Conservation (phyloP, 2,329 filamentous ascomycete species). For the Clonostachys byssicola region DNA sequence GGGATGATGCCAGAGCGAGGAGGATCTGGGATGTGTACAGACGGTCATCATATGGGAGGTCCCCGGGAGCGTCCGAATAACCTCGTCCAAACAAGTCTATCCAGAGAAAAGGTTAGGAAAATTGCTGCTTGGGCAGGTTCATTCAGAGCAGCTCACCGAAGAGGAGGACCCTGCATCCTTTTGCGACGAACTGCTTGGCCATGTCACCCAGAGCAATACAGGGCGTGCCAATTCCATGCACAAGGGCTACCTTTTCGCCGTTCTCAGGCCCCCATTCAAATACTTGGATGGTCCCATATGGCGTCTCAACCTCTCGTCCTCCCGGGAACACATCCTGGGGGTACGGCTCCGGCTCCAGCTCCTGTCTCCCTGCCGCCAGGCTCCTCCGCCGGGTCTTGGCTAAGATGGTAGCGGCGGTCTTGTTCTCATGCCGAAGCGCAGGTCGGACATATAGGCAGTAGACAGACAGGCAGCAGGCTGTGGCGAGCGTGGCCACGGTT, state of each 20-base stretch:
- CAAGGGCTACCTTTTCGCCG: constrained; percentile 67
- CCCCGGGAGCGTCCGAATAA: constrained; percentile 65
- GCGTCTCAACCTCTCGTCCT: constrained; percentile 3
- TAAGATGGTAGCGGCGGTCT: background rate
- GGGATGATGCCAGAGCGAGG: constrained; percentile 60
- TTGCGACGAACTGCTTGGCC: constrained; percentile 58
- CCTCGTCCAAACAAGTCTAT: constrained; percentile 70
- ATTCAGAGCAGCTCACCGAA: constrained; percentile 50
- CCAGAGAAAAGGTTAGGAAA: constrained; percentile 14
- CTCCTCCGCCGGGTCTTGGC: background rate
- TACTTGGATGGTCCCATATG: constrained; percentile 5
- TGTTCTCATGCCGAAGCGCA: background rate
- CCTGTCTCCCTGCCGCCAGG: background rate
- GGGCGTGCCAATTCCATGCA: constrained; percentile 82
- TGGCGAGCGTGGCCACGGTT: background rate
- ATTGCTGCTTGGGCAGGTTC: no score
- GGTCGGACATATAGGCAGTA: background rate
- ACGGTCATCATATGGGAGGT: constrained; percentile 55
- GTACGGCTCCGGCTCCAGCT: constrained; percentile 40
- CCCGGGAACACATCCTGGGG: constrained; percentile 63
- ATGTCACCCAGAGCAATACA: constrained; percentile 64
- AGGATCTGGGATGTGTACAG: constrained; percentile 65
- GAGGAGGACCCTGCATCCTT: constrained; percentile 73
- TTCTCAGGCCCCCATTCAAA: constrained; percentile 74
- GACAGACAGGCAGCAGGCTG: background rate